These are phyloP conservation scores for Funneliformis mosseae DNA, from an alignment of 192 early-diverging fungal species.

Conservation along the genomic window DNA sequence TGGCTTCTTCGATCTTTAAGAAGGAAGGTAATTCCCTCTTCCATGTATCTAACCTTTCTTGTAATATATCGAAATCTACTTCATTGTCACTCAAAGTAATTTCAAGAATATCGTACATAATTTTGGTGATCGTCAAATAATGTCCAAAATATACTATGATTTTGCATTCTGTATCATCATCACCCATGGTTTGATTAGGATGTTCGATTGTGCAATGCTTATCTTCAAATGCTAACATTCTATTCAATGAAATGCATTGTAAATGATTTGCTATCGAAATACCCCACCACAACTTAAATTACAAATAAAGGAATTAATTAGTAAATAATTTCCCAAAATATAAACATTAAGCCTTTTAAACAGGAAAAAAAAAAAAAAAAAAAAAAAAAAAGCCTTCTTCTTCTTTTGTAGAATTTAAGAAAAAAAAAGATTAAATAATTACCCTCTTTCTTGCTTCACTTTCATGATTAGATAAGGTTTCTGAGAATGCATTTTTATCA, in stretches of 20 bases:
- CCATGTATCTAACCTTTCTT: slow-evolving; percentile 10
- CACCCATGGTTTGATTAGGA: not conserved
- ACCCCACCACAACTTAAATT: slow-evolving; percentile 27
- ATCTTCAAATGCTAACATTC: not conserved
- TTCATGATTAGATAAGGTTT: not conserved
- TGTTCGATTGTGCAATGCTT: slow-evolving; percentile 13
- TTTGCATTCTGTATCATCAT: slow-evolving; percentile 3
- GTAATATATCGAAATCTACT: not conserved
- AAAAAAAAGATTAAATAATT: not conserved
- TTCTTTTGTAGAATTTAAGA: too few relatives aligned
- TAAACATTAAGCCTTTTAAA: not conserved
- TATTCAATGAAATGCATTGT: slow-evolving; percentile 12
- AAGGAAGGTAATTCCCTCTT: slow-evolving; percentile 16
- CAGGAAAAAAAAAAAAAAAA: not conserved
- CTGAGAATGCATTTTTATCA: slow-evolving; percentile 19
- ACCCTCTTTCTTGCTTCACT: slow-evolving; percentile 27
- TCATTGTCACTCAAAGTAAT: not conserved
- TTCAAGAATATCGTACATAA: slow-evolving; percentile 27
- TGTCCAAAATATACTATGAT: slow-evolving; percentile 1
- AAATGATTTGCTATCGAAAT: slow-evolving; percentile 14
- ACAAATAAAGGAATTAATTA: not conserved
- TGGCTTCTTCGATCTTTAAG: not conserved
- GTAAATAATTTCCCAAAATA: not conserved
- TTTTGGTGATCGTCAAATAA: slow-evolving; percentile 12
- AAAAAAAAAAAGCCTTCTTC: not conserved